Base-by-base conservation (phyloP, 2,329 filamentous ascomycete species). In the Trichophyton rubrum region DNA sequence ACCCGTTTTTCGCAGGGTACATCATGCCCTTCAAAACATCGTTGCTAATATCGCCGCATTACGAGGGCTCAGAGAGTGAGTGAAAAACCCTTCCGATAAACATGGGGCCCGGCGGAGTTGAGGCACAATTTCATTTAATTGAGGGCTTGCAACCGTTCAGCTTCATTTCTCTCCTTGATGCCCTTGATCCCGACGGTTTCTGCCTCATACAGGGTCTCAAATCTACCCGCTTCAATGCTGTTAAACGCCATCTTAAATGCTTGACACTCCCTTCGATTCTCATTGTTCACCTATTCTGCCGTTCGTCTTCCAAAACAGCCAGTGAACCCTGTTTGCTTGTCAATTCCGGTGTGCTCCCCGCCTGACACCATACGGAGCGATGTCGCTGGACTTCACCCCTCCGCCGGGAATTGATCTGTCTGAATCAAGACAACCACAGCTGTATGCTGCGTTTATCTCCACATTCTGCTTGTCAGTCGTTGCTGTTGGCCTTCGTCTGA, bases 371-470 rank as follows among this genome's bases (percentile, higher is more conserved):
- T 7, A 53, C 9, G 24, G 22, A 30, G 22, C 49, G 22, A 53
- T 53, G 49, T 53, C 49, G 49, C 20, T 57, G 55, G 55, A 57
- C 38, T 57, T 57, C 27, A 57, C 13, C 15, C 30, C 55, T 20
- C 55, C 55, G 4, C 30, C 55, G 2, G 55, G 55, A 38, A 57
- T 57, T 40, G 55, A 57, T 13, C 30, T 57, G 33, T 38, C 38
- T 30, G 55, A 57, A 30, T 57, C 55, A 15, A 30, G 22, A 8
- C 55, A 57, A n/a, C 55, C 55, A 20, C 55, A 57, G 38, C 33
- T 57, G n/a, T 57, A 57, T 24, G 55, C 30, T 30, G 55, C 55
- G 13, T 57, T 17, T 13, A 57, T 57, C 20, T 57, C 55, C 38
- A 57, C 55, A 11, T 57, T 57, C 30, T 38, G 55, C 20, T 13